phyloP scores from a whole-genome alignment of 2,329 filamentous ascomycete species.

The Lecanosticta acicola region DNA sequence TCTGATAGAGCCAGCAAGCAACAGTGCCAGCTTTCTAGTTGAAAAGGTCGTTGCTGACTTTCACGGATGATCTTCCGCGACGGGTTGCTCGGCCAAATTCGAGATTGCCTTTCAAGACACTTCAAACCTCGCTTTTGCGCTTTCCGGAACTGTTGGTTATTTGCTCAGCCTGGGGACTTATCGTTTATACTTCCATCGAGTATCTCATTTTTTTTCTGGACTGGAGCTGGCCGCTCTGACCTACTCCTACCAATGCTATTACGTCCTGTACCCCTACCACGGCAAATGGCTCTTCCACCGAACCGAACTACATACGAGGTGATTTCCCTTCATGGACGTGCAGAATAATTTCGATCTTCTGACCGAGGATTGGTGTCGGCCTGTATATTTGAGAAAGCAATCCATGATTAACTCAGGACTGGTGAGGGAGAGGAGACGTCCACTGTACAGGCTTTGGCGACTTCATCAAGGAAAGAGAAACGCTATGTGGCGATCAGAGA shows the following conservation, averaged over 20 bases:
- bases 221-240: conserved; percentile 24
- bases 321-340: not conserved
- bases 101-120: not conserved
- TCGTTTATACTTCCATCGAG: conserved; percentile 23
- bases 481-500: conserved; percentile 34
- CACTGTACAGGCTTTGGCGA: conserved; percentile 4
- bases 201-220: conserved; percentile 38
- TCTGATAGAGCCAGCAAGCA: too few species aligned
- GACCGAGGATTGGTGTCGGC: conserved; percentile 1
- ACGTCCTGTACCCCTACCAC: conserved; percentile 3
- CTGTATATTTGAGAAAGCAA: too few species aligned
- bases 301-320: conserved; percentile 7
- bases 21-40: too few species aligned
- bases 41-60: too few species aligned
- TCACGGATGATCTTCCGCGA: too few species aligned
- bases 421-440: conserved; percentile 4
- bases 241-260: conserved; percentile 3
- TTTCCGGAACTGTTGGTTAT: not conserved
- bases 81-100: too few species aligned
- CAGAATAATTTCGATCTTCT: conserved; percentile 3
- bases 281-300: conserved; percentile 1
- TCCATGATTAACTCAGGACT: too few species aligned
- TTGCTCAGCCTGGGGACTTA: not conserved
- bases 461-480: conserved; percentile 27
- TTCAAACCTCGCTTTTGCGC: not conserved